phyloP scores from a whole-genome alignment of 768 basidiomycete species.

The Mycena albidolilacea region DNA sequence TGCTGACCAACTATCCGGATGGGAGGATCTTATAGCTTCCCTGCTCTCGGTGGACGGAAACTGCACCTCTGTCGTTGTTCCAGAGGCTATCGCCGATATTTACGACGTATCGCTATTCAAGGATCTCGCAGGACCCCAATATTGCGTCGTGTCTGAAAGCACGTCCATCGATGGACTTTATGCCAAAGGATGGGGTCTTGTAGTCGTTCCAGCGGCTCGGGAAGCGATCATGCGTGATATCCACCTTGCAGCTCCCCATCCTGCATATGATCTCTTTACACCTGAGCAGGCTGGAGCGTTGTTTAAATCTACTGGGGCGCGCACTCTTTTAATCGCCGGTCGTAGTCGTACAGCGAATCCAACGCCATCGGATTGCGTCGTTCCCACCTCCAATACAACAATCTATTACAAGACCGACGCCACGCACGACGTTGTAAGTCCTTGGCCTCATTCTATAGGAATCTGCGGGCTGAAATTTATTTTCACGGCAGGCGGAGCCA shows the following conservation, averaged over 20 bases:
- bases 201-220: conserved; percentile 50
- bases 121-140: conserved; percentile 44
- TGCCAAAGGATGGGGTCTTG: conserved; percentile 55
- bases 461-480: neutral
- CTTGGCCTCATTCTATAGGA: neutral
- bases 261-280: conserved; percentile 55
- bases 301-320: conserved; percentile 56
- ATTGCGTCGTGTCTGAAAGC: conserved; percentile 52
- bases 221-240: conserved; percentile 46
- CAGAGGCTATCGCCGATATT: conserved; percentile 44
- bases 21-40: conserved; percentile 45
- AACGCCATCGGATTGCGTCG: conserved; percentile 50
- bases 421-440: conserved; percentile 59
- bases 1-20: conserved; percentile 44
- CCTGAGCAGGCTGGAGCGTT: conserved; percentile 58
- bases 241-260: conserved; percentile 65
- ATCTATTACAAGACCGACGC: conserved; percentile 63
- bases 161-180: conserved; percentile 37
- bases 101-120: conserved; percentile 48
- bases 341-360: conserved; percentile 54
- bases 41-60: conserved; percentile 50
- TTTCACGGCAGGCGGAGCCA: conserved; percentile 54
- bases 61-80: conserved; percentile 49
- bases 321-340: conserved; percentile 60
- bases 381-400: conserved; percentile 41